Conservation (phyloP, 1,139 yeast genomes). For the Ogataea hybrid region DNA sequence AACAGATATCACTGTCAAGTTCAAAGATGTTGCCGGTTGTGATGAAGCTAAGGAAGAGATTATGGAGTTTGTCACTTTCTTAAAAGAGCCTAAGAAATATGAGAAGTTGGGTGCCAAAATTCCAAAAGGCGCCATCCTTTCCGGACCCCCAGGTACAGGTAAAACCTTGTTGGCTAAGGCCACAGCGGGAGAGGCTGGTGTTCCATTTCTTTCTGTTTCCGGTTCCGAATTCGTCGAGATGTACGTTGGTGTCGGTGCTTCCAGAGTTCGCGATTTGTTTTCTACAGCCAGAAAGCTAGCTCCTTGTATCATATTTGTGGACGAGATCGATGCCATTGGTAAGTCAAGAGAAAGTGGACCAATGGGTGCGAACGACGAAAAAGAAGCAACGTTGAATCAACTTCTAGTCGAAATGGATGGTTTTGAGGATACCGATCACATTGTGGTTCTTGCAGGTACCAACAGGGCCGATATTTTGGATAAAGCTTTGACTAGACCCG, state of each 20-base stretch:
- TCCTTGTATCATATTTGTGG: constrained; percentile 91
- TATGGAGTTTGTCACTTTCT: constrained; percentile 93
- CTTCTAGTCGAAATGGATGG: constrained; percentile 98
- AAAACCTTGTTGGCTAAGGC: constrained; percentile 97
- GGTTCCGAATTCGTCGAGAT: constrained; percentile 99
- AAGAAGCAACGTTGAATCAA: constrained; percentile 95
- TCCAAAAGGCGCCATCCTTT: constrained; percentile 95
- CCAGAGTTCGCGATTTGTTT: constrained; percentile 92
- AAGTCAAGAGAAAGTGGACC: constrained; percentile 81
- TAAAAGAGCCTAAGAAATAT: constrained; percentile 85
- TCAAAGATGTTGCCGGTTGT: constrained; percentile 96
- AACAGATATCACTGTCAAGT: constrained; percentile 81
- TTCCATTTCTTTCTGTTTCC: constrained; percentile 90
- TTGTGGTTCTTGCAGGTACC: constrained; percentile 96
- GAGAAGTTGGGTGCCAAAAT: constrained; percentile 94
- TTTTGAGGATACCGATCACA: constrained; percentile 83
- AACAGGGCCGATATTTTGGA: constrained; percentile 93
- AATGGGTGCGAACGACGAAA: constrained; percentile 87
- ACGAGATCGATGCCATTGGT: constrained; percentile 98
- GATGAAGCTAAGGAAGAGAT: constrained; percentile 97
- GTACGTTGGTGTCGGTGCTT: constrained; percentile 99
- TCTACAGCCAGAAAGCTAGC: constrained; percentile 91
- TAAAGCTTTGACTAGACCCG: constrained; percentile 91
- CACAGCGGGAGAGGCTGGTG: constrained; percentile 98
- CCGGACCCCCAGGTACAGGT: constrained; percentile 99